phyloP scores from a whole-genome alignment of 169 alveolate genomes.

The Fabrea salina region DNA sequence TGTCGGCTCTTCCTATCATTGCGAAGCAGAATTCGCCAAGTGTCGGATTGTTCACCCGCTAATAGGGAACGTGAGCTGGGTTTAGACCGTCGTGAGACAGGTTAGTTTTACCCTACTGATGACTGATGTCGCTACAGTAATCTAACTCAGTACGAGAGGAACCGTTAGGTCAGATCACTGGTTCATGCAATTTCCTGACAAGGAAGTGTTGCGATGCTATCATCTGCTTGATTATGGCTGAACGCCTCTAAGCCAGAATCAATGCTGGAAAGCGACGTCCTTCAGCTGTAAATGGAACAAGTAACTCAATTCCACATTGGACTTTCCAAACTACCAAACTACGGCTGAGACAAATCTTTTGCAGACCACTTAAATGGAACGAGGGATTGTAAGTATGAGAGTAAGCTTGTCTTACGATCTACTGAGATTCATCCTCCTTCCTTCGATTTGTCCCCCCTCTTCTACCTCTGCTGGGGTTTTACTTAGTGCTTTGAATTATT shows the following conservation, averaged over 20 bases:
- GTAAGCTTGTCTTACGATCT: too few relatives aligned
- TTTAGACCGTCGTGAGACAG: slow-evolving; percentile 93
- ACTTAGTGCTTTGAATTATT: too few relatives aligned
- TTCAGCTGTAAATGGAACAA: slow-evolving; percentile 46
- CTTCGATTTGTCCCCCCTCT: too few relatives aligned
- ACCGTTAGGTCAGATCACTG: slow-evolving; percentile 84
- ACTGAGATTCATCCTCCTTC: too few relatives aligned
- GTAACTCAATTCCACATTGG: slow-evolving; percentile 4
- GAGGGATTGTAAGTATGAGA: too few relatives aligned
- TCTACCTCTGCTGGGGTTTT: too few relatives aligned
- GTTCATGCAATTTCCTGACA: slow-evolving; percentile 74
- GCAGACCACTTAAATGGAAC: slow-evolving; percentile 78
- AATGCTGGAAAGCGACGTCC: slow-evolving; percentile 82
- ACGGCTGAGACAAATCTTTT: slow-evolving; percentile 71
- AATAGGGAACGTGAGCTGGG: slow-evolving; percentile 75
- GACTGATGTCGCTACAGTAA: slow-evolving; percentile 66
- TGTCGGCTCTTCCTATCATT: slow-evolving; percentile 76
- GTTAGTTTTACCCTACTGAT: slow-evolving; percentile 91
- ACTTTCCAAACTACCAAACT: slow-evolving; percentile 66
- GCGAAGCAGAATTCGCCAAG: slow-evolving; percentile 77
- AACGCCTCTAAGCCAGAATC: slow-evolving; percentile 89
- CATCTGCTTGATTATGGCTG: slow-evolving; percentile 88
- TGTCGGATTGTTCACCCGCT: slow-evolving; percentile 72
- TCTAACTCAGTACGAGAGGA: slow-evolving; percentile 88
- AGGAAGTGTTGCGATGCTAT: slow-evolving; percentile 87